Base-by-base conservation (phyloP, 1,284 basidiomycete species). In the Fomitopsis palustris region DNA sequence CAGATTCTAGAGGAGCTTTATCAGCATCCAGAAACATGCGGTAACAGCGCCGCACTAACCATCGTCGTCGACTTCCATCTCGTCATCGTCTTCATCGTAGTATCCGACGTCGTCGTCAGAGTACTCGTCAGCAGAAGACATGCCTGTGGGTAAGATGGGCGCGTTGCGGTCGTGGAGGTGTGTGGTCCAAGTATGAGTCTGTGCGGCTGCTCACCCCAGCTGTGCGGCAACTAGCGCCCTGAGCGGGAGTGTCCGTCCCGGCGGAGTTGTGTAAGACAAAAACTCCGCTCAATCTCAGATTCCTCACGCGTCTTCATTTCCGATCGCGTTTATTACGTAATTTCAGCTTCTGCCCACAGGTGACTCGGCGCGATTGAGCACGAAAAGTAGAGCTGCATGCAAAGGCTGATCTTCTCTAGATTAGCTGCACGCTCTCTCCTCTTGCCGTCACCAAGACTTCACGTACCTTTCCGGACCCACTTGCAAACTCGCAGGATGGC, bases 51-150 rank as follows among this genome's bases (percentile, higher is more conserved):
- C 47, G 33, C 4, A 59, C 57, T 35, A 38, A 66, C 56, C 62
- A 41, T 59, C 75, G 60, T 79, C 83, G 75, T 78, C 79, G 63
- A 84, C 83, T 65, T 83, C 74, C 81, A 88, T 85, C 60, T 87
- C 86, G 58, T 89, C 87, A 67, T 83, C 81, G 43, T 82, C 81
- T 49, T 88, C 85, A 61, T 85, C 85, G 64, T 85, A 85, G 71
- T 86, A 85, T 51, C 84, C 82, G 38, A 71, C 75, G 59, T 88
- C 87, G 41, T 87, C 82, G 70, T 90, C 87, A 12, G 86, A 90
- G 69, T 82, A 82, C 41, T 89, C 88, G 64, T 88, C 87, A 73
- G 90, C 88, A 60, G 88, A 88, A 52, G 84, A 85, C 87, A 90
- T 90, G 62, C 52, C 62, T 39, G 17, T 8, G 17, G 12, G 10